Base-by-base conservation (phyloP, 2,329 filamentous ascomycete species). In the Ophiocordyceps camponoti-saundersi region DNA sequence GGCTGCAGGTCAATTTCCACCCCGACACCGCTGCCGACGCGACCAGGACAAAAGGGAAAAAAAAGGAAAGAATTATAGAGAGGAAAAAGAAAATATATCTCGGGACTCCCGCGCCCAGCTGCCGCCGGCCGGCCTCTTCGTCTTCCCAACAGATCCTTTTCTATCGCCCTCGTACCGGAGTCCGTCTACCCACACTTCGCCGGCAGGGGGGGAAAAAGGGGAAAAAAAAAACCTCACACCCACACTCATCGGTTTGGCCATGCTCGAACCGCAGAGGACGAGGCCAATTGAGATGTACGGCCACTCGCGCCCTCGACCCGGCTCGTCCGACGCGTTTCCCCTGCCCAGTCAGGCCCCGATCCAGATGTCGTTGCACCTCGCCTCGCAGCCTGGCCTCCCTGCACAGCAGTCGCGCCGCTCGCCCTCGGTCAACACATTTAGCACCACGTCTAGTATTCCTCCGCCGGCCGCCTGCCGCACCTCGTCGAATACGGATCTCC, bases 381-480 rank as follows among this genome's bases (percentile, higher is more conserved):
- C 41, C 8, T 46, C 47, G 8, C 48, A 45, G 18, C 45, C 48
- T 32, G 40, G 22, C 44, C 26, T 47, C 10, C 47, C 46, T 42
- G 42, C 47, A 30, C 40, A 48, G 20, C 41, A 50, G 54, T 67
- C 64, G 46, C 72, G 75, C 51, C 72, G 75, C 54, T 72, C 80
- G 61, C 67, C 86, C 62, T 65, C 82, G 63, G 65, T 87, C 63
- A 70, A 85, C 67, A 78, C 74, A 21, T 77, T 79, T 59, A 82
- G 78, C 58, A 88, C 83, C 48, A 69, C 77, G 34, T 83, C 80
- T n/a, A 85, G 79, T 52, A 74, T 80, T 45, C 80, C 59, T 50
- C 77, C 69, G 53, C 77, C 71, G 54, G 75, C 67, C 51, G 72
- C 68, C 53, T 76, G 74, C 60, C 72, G 73, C 53, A 73, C 67